These are phyloP conservation scores for Globisporangium solare DNA, from an alignment of 352 stramenopile species.

Conservation along the genomic window DNA sequence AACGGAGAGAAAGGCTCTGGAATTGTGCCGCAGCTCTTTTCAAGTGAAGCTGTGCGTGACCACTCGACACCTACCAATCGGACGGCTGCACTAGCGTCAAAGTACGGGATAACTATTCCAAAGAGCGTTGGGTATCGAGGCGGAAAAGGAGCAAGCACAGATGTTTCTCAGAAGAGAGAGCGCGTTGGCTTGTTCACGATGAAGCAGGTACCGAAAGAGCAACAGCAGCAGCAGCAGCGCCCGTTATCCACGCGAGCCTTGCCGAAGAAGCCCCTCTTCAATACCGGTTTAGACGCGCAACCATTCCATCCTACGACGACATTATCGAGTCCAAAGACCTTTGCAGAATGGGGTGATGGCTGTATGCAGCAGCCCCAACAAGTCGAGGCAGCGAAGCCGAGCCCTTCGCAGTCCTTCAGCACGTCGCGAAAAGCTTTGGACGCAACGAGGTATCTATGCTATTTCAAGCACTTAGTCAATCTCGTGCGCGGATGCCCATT, in stretches of 20 bases:
- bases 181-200: neutral
- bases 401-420: slow-evolving; percentile 2
- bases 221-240: neutral
- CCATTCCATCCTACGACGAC: neutral
- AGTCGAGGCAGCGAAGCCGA: neutral
- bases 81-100: neutral
- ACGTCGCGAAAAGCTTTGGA: neutral
- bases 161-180: too few relatives aligned
- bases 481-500: too few relatives aligned
- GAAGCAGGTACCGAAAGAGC: neutral
- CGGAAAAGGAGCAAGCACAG: neutral
- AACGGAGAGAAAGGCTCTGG: slow-evolving; percentile 10
- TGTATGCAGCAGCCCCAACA: slow-evolving; percentile 1
- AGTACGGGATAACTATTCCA: slow-evolving; percentile 1
- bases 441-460: too few relatives aligned
- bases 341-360: neutral
- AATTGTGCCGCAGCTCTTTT: slow-evolving; percentile 4
- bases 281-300: neutral
- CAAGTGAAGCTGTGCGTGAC: slow-evolving; percentile 1
- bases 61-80: neutral
- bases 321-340: neutral
- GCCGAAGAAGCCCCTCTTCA: neutral
- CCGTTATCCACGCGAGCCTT: slow-evolving; percentile 7
- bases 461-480: too few relatives aligned
- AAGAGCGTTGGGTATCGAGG: slow-evolving; percentile 10